phyloP scores from a whole-genome alignment of 768 basidiomycete genomes.

The Sistotremastrum suecicum region DNA sequence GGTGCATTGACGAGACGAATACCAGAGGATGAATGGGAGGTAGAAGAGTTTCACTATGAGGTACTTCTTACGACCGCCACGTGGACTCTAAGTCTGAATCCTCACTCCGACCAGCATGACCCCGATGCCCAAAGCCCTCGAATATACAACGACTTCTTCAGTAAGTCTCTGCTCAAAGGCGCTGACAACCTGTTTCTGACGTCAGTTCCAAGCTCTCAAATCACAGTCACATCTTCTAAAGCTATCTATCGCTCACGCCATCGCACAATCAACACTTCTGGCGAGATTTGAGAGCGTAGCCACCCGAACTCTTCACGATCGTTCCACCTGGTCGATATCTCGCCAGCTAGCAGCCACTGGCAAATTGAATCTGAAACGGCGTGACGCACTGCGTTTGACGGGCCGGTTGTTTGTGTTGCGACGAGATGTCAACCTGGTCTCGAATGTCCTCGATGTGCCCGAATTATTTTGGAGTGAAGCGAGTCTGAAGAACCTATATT shows the following conservation, averaged over 20 bases:
- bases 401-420: conserved; percentile 78
- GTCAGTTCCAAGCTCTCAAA: conserved; percentile 54
- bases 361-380: conserved; percentile 56
- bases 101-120: conserved; percentile 49
- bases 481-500: conserved; percentile 76
- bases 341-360: conserved; percentile 70
- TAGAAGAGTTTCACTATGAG: conserved; percentile 85
- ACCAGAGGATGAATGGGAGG: conserved; percentile 67
- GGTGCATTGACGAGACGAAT: conserved; percentile 51
- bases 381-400: conserved; percentile 77
- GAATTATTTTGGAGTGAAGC: conserved; percentile 95
- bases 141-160: conserved; percentile 95
- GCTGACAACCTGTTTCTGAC: neutral
- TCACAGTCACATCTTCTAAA: conserved; percentile 82
- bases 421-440: conserved; percentile 81
- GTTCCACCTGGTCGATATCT: conserved; percentile 68
- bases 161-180: conserved; percentile 29
- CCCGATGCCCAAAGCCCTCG: conserved; percentile 71
- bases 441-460: conserved; percentile 86
- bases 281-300: conserved; percentile 76
- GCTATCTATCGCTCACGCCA: conserved; percentile 85
- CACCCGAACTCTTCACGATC: conserved; percentile 62
- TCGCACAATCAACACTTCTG: conserved; percentile 88
- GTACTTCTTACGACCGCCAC: conserved; percentile 23
- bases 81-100: conserved; percentile 1